These are phyloP conservation scores for Stereocaulon alpinum DNA, from an alignment of 495 filamentous ascomycete species.

Conservation along the genomic window DNA sequence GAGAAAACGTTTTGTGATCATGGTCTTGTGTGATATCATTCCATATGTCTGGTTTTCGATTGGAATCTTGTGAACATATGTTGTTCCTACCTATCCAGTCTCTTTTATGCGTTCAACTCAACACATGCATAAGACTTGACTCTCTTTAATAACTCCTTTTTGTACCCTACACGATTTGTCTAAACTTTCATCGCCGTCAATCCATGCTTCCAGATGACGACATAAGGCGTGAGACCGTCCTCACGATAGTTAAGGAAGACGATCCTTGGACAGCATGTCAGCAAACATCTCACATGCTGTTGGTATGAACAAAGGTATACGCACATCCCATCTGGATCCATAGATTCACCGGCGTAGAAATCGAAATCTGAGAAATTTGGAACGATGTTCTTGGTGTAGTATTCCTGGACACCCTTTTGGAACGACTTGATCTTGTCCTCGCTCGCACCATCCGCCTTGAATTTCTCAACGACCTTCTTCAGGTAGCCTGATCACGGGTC, in stretches of 20 bases:
- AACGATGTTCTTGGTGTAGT: conserved; percentile 69
- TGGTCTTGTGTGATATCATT: too few species aligned
- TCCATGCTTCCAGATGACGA: conserved; percentile 93
- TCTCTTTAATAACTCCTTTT: not conserved
- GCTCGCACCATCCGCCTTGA: conserved; percentile 50
- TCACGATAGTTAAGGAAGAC: conserved; percentile 95
- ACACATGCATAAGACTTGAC: too few species aligned
- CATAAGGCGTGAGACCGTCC: conserved; percentile 82
- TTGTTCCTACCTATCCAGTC: too few species aligned
- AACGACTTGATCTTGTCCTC: conserved; percentile 61
- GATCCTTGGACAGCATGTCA: conserved; percentile 52
- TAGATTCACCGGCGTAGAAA: conserved; percentile 81
- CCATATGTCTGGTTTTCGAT: too few species aligned
- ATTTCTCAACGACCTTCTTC: conserved; percentile 65
- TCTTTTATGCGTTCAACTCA: too few species aligned
- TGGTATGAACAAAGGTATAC: not conserved
- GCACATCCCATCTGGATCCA: conserved; percentile 87
- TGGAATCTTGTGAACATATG: too few species aligned
- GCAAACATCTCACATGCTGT: conserved; percentile 12
- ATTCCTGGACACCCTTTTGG: conserved; percentile 59
- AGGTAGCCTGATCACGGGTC: conserved; percentile 56
- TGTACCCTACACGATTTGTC: not conserved
- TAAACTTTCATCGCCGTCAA: conserved; percentile 88
- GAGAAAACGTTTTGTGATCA: too few species aligned
- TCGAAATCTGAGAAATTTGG: conserved; percentile 90